Conservation (phyloP, 2,329 filamentous ascomycete genomes). For the Penicillium thymicola region DNA sequence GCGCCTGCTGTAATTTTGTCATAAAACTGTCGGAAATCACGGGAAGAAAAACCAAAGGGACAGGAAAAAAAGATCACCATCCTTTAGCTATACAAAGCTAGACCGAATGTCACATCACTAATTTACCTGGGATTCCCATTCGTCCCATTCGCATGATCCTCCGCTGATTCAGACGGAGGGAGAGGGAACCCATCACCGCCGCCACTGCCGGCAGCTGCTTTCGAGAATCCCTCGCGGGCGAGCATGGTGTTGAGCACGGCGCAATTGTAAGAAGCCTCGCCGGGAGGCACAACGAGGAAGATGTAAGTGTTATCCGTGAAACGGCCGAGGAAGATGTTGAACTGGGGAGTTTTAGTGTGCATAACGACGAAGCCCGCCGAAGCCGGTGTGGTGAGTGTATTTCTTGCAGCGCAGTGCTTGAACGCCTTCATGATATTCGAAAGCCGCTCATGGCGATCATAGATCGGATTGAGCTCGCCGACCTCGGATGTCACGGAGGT, state of each 20-base stretch:
- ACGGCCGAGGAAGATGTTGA: conserved; percentile 91
- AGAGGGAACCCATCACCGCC: conserved; percentile 44
- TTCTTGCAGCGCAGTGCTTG: conserved; percentile 67
- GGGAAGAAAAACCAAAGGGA: not conserved
- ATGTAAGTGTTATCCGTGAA: conserved; percentile 98
- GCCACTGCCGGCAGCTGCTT: conserved; percentile 50
- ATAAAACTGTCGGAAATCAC: conserved; percentile 7
- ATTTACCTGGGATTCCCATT: conserved; percentile 9
- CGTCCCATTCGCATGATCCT: conserved; percentile 14
- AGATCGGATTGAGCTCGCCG: conserved; percentile 77
- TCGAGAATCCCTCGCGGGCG: conserved; percentile 75
- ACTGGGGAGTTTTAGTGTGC: conserved; percentile 56
- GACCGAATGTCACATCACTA: not conserved
- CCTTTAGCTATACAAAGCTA: conserved; percentile 18
- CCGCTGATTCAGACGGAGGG: conserved; percentile 32
- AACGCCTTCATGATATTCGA: conserved; percentile 98
- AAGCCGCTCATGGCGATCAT: conserved; percentile 89
- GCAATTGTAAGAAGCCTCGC: conserved; percentile 86
- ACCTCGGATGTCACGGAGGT: conserved; percentile 78
- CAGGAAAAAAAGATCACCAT: conserved; percentile 1
- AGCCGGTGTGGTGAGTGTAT: conserved; percentile 44
- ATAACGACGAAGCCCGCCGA: conserved; percentile 46
- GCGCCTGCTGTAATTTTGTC: conserved; percentile 20
- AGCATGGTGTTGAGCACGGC: conserved; percentile 88
- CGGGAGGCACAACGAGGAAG: conserved; percentile 84